A percentile compares a stretch with the other conserved stretches of the same genome.
Conservation (phyloP, 1,284 basidiomycete genomes). For the Austroboletus novae-zelandiae region DNA sequence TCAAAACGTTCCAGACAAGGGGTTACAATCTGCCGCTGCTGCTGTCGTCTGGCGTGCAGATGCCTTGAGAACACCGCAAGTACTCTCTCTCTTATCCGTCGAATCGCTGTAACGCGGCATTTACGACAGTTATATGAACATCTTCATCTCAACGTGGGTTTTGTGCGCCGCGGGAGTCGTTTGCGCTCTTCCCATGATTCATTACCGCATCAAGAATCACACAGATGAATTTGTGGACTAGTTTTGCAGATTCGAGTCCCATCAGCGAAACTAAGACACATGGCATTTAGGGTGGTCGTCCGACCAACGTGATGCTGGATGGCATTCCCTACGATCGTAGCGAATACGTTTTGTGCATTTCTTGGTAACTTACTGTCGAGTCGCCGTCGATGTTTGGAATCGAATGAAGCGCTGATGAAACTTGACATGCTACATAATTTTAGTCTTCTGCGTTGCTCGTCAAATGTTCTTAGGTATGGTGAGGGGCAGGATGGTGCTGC, state of each 20-base stretch:
- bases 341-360: background rate
- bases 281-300: background rate
- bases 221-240: conserved; percentile 20
- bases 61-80: conserved; percentile 23
- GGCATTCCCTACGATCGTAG: background rate
- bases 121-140: conserved; percentile 35
- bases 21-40: conserved; percentile 32
- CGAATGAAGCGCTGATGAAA: too few species aligned
- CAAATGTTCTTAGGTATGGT: too few species aligned
- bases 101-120: background rate
- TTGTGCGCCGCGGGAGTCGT: conserved; percentile 34
- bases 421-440: too few species aligned
- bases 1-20: conserved; percentile 21
- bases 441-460: too few species aligned
- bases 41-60: conserved; percentile 33
- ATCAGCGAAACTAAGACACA: conserved; percentile 16
- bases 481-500: too few species aligned
- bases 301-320: background rate
- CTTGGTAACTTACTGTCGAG: too few species aligned
- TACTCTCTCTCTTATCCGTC: background rate
- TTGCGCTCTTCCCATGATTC: conserved; percentile 39
- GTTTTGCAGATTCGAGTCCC: conserved; percentile 4
- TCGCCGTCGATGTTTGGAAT: too few species aligned
- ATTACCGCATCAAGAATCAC: conserved; percentile 36
- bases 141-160: conserved; percentile 39